phyloP scores from a whole-genome alignment of 371 early-diverging fungal genomes.

The Mortierella sp. region DNA sequence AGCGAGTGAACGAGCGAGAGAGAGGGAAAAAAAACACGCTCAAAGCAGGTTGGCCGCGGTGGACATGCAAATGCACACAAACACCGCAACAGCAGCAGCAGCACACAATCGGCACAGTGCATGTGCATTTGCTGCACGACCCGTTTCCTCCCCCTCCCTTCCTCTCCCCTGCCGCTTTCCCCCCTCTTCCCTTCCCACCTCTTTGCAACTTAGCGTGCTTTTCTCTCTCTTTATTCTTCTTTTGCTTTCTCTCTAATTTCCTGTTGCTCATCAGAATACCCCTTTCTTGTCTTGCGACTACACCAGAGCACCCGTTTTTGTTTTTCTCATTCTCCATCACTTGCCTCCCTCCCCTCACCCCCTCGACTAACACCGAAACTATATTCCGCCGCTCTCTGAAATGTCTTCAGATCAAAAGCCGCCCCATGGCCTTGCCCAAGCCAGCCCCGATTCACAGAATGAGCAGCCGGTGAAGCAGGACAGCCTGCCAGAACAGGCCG shows the following conservation, averaged over 20 bases:
- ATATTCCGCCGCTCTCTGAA: not conserved
- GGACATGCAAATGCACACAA: no score
- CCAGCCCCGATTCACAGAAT: slow-evolving; percentile 1
- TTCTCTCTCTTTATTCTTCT: not conserved
- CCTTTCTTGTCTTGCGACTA: not conserved
- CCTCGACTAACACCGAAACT: no score
- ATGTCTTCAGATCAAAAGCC: slow-evolving; percentile 13
- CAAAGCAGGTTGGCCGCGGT: no score
- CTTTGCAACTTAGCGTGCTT: not conserved
- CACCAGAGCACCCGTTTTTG: not conserved
- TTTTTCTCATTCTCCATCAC: slow-evolving; percentile 8
- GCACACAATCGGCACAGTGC: no score
- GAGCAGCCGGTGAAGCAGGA: slow-evolving; percentile 4
- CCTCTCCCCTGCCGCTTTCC: not conserved
- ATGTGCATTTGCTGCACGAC: not conserved
- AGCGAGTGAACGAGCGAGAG: no score
- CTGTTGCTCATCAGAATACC: not conserved
- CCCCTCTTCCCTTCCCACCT: not conserved
- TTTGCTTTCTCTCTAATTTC: not conserved
- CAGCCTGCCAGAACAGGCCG: not conserved
- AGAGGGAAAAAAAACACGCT: no score
- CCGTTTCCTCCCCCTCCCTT: not conserved
- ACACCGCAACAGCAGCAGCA: no score
- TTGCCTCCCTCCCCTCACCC: not conserved
- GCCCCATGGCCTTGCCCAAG: not conserved